These are phyloP conservation scores for Hypomontagnella submonticulosa DNA, from an alignment of 495 filamentous ascomycete species.

Conservation along the genomic window DNA sequence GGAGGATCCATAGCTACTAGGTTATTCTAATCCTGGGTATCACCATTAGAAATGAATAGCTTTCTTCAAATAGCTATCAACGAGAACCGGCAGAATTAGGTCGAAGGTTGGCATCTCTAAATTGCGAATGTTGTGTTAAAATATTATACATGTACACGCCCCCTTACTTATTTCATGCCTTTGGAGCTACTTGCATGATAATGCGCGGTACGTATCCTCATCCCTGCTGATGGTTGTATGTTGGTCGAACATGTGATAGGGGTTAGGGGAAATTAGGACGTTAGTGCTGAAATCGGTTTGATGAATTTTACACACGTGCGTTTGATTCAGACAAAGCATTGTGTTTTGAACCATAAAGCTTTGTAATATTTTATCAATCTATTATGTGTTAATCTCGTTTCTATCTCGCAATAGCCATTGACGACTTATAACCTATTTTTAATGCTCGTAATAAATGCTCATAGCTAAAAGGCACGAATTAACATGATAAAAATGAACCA, in stretches of 20 bases:
- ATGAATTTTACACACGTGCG: constrained; percentile 6
- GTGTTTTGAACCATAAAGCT: no score
- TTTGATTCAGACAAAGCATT: no score
- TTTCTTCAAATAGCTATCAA: no score
- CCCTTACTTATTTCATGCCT: constrained; percentile 21
- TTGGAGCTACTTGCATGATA: constrained; percentile 20
- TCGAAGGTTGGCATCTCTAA: no score
- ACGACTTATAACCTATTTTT: background rate
- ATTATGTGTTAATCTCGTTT: no score
- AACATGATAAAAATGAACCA: constrained; percentile 15
- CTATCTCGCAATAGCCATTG: background rate
- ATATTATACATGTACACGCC: constrained; percentile 9
- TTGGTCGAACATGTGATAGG: constrained; percentile 27
- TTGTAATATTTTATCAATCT: no score
- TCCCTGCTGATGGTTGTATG: constrained; percentile 8
- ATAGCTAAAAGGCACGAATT: background rate
- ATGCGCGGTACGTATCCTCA: constrained; percentile 13
- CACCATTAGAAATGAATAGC: no score
- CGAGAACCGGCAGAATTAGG: no score
- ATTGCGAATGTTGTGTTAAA: no score
- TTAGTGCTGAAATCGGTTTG: constrained; percentile 10
- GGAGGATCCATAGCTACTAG: no score
- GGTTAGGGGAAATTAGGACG: constrained; percentile 10
- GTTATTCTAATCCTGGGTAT: no score
- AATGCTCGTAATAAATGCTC: no score